A percentile compares a stretch with the other conserved stretches of the same genome.
Conservation (phyloP, 2,329 filamentous ascomycete genomes). For the Trichoderma sp. region DNA sequence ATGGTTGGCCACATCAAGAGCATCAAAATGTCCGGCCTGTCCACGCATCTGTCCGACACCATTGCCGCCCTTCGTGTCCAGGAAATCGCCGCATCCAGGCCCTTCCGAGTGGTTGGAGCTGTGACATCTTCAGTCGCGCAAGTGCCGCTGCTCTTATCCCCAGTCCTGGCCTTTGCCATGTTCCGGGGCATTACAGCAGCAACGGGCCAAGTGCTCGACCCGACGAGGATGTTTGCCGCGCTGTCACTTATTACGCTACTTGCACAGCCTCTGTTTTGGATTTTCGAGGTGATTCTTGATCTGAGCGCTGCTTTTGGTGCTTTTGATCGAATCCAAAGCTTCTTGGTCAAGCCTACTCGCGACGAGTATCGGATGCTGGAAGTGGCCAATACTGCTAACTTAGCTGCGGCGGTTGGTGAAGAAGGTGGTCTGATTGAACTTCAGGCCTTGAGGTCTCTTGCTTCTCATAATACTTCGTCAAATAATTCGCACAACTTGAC, state of each 20-base stretch:
- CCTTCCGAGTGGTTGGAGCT: constrained; percentile 39
- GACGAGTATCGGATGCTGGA: constrained; percentile 32
- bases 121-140: constrained; percentile 41
- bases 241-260: constrained; percentile 46
- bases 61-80: constrained; percentile 38
- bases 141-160: constrained; percentile 39
- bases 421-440: neutral
- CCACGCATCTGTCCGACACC: constrained; percentile 35
- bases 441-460: neutral
- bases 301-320: constrained; percentile 44
- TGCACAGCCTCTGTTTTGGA: constrained; percentile 41
- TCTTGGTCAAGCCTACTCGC: constrained; percentile 34
- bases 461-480: neutral
- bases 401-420: neutral
- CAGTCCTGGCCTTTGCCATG: constrained; percentile 43
- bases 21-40: constrained; percentile 45
- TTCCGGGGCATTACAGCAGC: constrained; percentile 37
- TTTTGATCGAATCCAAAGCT: constrained; percentile 45
- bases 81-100: constrained; percentile 36
- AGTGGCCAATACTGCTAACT: neutral
- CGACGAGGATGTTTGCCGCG: constrained; percentile 44
- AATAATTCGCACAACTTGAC: neutral
- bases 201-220: constrained; percentile 35
- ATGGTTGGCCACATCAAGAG: constrained; percentile 46
- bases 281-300: constrained; percentile 43